Conservation (phyloP, 805 yeast genomes). For the Saccharomycopsis javanensis region DNA sequence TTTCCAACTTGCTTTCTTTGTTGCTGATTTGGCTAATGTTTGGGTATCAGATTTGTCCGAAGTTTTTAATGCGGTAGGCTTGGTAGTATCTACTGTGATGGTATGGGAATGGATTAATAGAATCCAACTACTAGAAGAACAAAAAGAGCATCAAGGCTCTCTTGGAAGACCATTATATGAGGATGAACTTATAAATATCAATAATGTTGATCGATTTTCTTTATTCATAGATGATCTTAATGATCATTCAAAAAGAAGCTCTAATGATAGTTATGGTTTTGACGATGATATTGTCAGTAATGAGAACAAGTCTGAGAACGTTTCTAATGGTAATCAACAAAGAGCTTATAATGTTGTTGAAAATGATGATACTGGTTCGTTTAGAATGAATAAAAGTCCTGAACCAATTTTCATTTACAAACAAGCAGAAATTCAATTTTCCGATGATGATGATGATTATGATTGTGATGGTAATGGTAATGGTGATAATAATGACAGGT, state of each 20-base stretch:
- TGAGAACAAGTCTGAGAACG: not conserved
- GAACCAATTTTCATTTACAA: not conserved
- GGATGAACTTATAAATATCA: conserved; percentile 38
- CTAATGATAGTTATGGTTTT: not conserved
- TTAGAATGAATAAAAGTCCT: not conserved
- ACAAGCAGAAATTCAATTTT: not conserved
- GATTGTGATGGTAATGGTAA: not conserved
- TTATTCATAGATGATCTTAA: conserved; percentile 7
- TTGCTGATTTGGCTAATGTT: conserved; percentile 65
- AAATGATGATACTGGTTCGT: not conserved
- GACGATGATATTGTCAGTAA: not conserved
- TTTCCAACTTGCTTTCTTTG: conserved; percentile 57
- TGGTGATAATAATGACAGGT: not conserved
- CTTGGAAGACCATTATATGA: conserved; percentile 69
- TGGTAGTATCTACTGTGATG: conserved; percentile 58
- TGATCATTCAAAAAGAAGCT: not conserved
- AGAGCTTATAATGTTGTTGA: not conserved
- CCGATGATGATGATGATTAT: not conserved
- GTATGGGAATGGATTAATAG: conserved; percentile 85
- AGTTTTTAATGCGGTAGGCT: conserved; percentile 62
- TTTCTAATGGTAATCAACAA: not conserved
- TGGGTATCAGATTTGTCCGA: conserved; percentile 73
- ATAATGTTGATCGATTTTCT: conserved; percentile 17
- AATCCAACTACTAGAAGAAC: conserved; percentile 45
- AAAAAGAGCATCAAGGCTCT: conserved; percentile 58